These are phyloP conservation scores for Rhypophila decipiens DNA, from an alignment of 495 filamentous ascomycete species.

Conservation along the genomic window DNA sequence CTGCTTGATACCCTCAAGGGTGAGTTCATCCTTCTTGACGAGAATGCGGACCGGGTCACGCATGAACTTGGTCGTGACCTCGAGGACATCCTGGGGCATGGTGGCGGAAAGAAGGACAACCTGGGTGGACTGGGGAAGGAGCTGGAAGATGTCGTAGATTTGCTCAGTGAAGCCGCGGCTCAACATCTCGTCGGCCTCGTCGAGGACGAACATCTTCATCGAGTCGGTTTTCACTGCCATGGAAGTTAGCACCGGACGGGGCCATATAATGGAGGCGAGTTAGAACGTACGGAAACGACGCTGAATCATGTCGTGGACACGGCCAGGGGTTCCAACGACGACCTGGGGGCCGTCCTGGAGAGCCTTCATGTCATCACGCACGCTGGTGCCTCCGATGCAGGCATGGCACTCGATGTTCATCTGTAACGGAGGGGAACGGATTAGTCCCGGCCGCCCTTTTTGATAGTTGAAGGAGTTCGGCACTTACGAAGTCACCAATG, in stretches of 20 bases:
- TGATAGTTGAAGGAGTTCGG: no score
- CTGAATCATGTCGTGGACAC: conserved; percentile 98
- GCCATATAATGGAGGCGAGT: no score
- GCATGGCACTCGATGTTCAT: conserved; percentile 99
- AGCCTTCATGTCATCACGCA: conserved; percentile 94
- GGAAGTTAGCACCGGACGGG: no score
- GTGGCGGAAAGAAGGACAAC: conserved; percentile 97
- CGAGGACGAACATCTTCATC: conserved; percentile 99
- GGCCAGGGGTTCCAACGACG: conserved; percentile 90
- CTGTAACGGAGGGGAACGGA: no score
- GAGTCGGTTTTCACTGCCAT: conserved; percentile 85
- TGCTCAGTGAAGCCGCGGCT: conserved; percentile 98
- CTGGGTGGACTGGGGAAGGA: conserved; percentile 91
- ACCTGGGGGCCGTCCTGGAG: conserved; percentile 96
- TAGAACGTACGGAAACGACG: conserved; percentile 85
- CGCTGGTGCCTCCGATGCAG: conserved; percentile 96
- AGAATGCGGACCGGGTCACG: conserved; percentile 95
- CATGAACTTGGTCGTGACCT: conserved; percentile 99
- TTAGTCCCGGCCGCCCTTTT: no score
- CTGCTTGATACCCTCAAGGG: conserved; percentile 95
- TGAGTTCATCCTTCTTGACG: conserved; percentile 99
- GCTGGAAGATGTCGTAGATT: conserved; percentile 98
- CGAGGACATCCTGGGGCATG: conserved; percentile 93
- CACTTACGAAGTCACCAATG: conserved; percentile 93
- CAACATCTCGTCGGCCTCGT: conserved; percentile 89